These are phyloP conservation scores for Trichoderma semiorbis DNA, from an alignment of 2,329 filamentous ascomycete genomes.

Conservation along the genomic window DNA sequence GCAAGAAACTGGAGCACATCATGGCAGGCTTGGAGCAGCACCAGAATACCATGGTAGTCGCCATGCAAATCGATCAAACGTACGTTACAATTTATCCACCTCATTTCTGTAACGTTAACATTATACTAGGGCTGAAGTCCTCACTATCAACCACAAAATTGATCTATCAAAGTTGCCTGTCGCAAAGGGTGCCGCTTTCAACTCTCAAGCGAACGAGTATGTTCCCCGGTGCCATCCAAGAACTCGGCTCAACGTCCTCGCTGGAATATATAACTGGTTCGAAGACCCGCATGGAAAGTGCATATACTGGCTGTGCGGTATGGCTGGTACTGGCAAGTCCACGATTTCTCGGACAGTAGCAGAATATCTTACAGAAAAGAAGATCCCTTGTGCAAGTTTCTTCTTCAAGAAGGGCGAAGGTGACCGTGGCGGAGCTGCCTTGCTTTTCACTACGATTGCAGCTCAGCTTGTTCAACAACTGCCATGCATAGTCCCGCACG, in stretches of 20 bases:
- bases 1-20: background rate
- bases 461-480: background rate
- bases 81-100: background rate
- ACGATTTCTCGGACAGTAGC: background rate
- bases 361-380: background rate
- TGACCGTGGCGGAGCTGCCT: background rate
- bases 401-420: background rate
- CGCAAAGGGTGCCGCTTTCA: background rate
- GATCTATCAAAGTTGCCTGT: fast-evolving
- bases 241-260: background rate
- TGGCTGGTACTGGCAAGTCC: background rate
- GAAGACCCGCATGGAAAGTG: background rate
- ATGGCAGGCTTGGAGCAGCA: background rate
- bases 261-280: background rate
- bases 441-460: background rate
- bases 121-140: background rate
- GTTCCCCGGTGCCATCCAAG: background rate
- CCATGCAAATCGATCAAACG: background rate
- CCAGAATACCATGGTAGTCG: background rate
- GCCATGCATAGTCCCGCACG: background rate
- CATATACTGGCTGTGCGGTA: background rate
- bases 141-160: background rate
- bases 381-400: background rate
- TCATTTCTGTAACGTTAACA: background rate
- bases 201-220: background rate